A percentile compares a stretch with the other conserved stretches of the same genome.
Evolutionary conservation across 2,329 filamentous ascomycete genomes (phyloP).

Genomic region (Torrubiellomyces zombiae): DNA sequence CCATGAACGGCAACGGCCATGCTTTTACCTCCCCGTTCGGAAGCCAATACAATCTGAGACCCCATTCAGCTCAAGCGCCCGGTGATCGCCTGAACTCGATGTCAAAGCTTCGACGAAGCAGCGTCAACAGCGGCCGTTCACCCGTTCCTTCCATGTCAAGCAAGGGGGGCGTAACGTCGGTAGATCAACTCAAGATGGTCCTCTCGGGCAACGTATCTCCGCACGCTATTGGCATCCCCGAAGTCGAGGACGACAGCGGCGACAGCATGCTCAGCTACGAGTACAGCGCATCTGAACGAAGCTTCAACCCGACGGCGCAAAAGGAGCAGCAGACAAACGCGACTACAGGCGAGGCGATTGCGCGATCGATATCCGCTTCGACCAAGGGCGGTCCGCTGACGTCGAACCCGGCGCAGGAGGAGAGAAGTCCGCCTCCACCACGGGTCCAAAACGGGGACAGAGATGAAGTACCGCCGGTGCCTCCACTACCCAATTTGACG

Average conservation of each 20-base stretch:
- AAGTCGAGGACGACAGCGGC: constrained; percentile 34
- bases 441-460: constrained; percentile 8
- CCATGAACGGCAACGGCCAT: constrained; percentile 22
- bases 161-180: constrained; percentile 37
- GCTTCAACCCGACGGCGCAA: constrained; percentile 30
- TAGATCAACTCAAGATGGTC: constrained; percentile 47
- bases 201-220: constrained; percentile 32
- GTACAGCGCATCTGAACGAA: constrained; percentile 48
- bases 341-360: constrained; percentile 13
- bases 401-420: constrained; percentile 23
- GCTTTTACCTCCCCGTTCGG: constrained; percentile 28
- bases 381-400: constrained; percentile 21
- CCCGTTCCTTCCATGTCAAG: constrained; percentile 25
- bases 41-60: constrained; percentile 32
- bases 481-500: constrained; percentile 29
- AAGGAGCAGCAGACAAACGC: constrained; percentile 12
- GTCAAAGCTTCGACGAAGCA: constrained; percentile 34
- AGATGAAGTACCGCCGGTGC: constrained; percentile 36
- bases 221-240: constrained; percentile 19
- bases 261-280: constrained; percentile 61
- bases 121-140: constrained; percentile 33
- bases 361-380: constrained; percentile 18
- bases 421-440: background rate
- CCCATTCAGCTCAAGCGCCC: constrained; percentile 26
- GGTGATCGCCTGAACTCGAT: constrained; percentile 16